phyloP scores from a whole-genome alignment of 306 rosid species.

The Trichosanthes cucumerina region DNA sequence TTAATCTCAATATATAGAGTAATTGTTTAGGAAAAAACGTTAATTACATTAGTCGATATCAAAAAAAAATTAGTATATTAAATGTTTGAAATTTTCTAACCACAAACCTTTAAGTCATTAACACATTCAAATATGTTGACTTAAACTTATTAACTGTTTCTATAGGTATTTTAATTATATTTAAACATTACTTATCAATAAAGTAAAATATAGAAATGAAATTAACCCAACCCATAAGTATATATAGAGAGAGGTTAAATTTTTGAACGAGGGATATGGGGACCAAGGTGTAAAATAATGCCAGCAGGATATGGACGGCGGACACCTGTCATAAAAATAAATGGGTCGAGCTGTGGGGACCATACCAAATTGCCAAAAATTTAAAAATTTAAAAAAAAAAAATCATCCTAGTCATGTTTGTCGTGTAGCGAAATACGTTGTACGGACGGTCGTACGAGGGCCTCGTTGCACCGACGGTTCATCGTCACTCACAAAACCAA shows the following conservation, averaged over 20 bases:
- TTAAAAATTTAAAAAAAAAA: not conserved
- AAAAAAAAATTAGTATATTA: too few relatives aligned
- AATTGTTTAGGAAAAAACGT: too few relatives aligned
- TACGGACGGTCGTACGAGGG: not conserved
- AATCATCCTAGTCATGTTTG: not conserved
- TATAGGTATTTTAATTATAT: too few relatives aligned
- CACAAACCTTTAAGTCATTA: too few relatives aligned
- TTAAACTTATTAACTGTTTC: too few relatives aligned
- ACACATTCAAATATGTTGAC: too few relatives aligned
- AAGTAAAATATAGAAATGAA: too few relatives aligned
- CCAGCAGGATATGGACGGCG: conserved; percentile 2
- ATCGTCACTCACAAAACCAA: not conserved
- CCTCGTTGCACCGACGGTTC: conserved; percentile 4
- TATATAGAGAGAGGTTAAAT: not conserved
- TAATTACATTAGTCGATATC: too few relatives aligned
- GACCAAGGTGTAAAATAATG: conserved; percentile 18
- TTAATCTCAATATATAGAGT: not conserved
- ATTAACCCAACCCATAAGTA: too few relatives aligned
- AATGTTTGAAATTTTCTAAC: too few relatives aligned
- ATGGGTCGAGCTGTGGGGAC: conserved; percentile 1
- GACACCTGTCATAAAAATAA: not conserved
- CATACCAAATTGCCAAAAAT: not conserved
- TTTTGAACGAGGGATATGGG: not conserved
- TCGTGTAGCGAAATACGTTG: conserved; percentile 1
- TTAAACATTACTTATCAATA: too few relatives aligned